Evolutionary conservation across 2,329 filamentous ascomycete species (phyloP), one percentile per base, ranked within the genome.

Genomic region (Bipolaris oryzae): DNA sequence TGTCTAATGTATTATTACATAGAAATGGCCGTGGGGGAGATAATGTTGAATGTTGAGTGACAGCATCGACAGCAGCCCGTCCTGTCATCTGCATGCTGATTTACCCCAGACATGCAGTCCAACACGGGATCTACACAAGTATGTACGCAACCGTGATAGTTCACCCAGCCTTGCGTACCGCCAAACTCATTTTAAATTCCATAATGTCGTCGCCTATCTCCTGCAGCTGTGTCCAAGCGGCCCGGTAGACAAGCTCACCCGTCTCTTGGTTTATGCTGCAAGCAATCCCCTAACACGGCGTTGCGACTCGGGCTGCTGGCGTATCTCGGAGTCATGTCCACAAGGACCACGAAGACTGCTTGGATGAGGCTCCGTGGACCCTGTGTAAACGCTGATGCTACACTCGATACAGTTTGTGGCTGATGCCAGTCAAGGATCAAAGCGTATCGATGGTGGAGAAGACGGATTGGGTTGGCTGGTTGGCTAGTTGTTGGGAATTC

Each of bases 241-340:
- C 53, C 60, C 60, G 57, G 48, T 59, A 35, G 51, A 57, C 58
- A 62, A 58, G 54, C 55, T 55, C 57, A 49, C 44, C 50, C 50
- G 56, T 23, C 34, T 54, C 44, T 38, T 52, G 55, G 54, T 34
- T 25, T 50, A 23, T 42, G 43, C 46, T 47, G 43, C 48, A 52
- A 43, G 45, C 53, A 57, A 57, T 58, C 38, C 50, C 57, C 39
- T 55, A 59, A 54, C 55, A 49, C 56, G 51, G 31, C 34, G 16
- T 41, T 21, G 20, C 48, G 23, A 45, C 25, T 33, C 31, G 11
- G 28, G n/a, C n/a, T n/a, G 37, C 15, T 16, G 45, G 45, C 33
- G 20, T 25, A 37, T 16, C 37, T 50, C 49, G 42, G 53, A 56
- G 53, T 47, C 43, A 31, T 52, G 21, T 56, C 49, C 53, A 56